Evolutionary conservation across 768 basidiomycete species (phyloP), one percentile per base, ranked within the genome.

Genomic region (Suillus plorans): DNA sequence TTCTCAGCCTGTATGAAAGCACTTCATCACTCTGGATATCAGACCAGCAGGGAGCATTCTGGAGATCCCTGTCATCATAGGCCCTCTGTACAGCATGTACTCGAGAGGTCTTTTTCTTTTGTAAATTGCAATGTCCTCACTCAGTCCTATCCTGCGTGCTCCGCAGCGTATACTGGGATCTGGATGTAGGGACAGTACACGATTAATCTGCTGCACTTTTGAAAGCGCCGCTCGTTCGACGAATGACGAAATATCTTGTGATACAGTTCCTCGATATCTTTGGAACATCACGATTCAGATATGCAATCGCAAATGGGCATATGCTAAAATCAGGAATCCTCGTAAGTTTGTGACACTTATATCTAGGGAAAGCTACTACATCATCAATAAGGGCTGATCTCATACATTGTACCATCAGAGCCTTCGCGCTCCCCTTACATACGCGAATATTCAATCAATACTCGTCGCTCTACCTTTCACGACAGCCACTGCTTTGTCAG

Each of bases 401-500:
- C 41, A 10, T 20, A 31, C 58, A 9, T 42, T 7, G 25, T 12
- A 41, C 37, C n/a, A 10, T 18, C 22, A 41, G 22, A 16, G 5
- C 37, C 12, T 58, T 58, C 16, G 22, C 41, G 37, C 14, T 25
- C 36, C n/a, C 5, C 20, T 37, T 8, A 14, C 7, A 57, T 16
- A 13, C 20, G 37, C 55, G 31, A 37, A 37, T 25, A 1, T 25
- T 58, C 58, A 59, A 42, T 59, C 25, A 20, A 20, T 25, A 25
- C 2, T 39, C 16, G 10, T 41, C 25, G 57, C 18, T 42, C 18
- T 59, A 16, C 25, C 41, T 28, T 70, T 65, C 57, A 70, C 63
- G 5, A 20, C 31, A 7, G 62, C 53, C n/a, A 70, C 58, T 36
- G 55, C 59, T 25, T 45, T 44, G 22, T 68, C 60, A 16, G 69